Evolutionary conservation across 306 rosid genomes (phyloP), one percentile per base, ranked within the genome.

Genomic region (Fragaria vesca): DNA sequence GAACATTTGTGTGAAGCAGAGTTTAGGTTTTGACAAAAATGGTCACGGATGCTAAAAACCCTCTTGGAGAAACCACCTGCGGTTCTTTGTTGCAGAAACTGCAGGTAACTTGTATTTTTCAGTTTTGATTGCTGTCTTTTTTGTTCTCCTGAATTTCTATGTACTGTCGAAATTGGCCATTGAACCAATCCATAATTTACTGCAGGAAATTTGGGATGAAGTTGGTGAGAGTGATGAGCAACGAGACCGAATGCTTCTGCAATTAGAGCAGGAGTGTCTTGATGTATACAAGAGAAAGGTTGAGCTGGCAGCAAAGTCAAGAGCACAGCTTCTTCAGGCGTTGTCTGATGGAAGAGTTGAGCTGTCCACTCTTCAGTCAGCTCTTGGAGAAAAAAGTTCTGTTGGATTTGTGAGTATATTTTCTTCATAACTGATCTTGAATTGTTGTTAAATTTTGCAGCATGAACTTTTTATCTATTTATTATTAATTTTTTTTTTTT

Each of bases 161-260:
- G 79, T 16, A 47, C 34, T 73, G 10, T 57, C 30, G 61, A 48
- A 72, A 63, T 61, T 58, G 80, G 21, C 16, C 54, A 46, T 28
- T 62, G 62, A 66, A 40, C 75, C 66, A 18, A 43, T 74, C 24
- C 30, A 51, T 57, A 28, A 52, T 79, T 79, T 12, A 3, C 52
- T 81, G 68, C 81, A 95, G 99, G 91, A 95, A 89, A 96, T 96
- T 81, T 96, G 99, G 99, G 93, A 96, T 55, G 99, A 96, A 84
- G 99, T 96, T 61, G 99, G 99, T 46, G 99, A 93, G 87, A 93
- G 86, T 52, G 98, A 96, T 17, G 97, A 93, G 78, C 87, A 93
- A 70, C 90, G 99, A 62, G 99, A 96, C 80, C 90, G 87, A 85
- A 91, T 96, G 99, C 96, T 96, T 73, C 99, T 93, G 87, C 99